Conservation (phyloP, 371 early-diverging fungal species). For the Amoeboaphelidium protococcarum region DNA sequence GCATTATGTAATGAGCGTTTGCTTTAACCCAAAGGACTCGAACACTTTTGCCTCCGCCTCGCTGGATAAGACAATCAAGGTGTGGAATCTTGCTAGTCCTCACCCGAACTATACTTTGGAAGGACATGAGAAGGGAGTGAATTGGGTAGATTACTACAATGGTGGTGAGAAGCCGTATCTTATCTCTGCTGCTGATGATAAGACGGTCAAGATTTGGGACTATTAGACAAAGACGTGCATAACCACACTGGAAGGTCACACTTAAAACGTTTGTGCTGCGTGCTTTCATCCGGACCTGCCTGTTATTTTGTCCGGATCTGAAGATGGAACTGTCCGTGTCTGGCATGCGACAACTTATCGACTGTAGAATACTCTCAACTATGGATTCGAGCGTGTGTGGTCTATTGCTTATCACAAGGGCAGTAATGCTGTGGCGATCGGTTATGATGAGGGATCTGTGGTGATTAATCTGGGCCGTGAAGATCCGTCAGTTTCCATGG, state of each 20-base stretch:
- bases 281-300: slow-evolving; percentile 93
- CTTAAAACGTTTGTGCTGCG: slow-evolving; percentile 82
- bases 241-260: slow-evolving; percentile 89
- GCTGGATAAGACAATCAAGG: slow-evolving; percentile 72
- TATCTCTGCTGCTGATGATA: slow-evolving; percentile 74
- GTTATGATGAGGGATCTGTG: slow-evolving; percentile 83
- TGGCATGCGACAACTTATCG: slow-evolving; percentile 96
- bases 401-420: slow-evolving; percentile 53
- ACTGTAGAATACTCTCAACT: slow-evolving; percentile 78
- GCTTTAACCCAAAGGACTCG: slow-evolving; percentile 85
- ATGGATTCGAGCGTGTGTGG: slow-evolving; percentile 91
- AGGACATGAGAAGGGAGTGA: slow-evolving; percentile 84
- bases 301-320: slow-evolving; percentile 81
- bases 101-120: slow-evolving; percentile 76
- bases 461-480: slow-evolving; percentile 79
- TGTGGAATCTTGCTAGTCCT: slow-evolving; percentile 57
- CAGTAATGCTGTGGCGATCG: slow-evolving; percentile 73
- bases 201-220: slow-evolving; percentile 68
- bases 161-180: slow-evolving; percentile 87
- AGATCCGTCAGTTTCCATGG: slow-evolving; percentile 92
- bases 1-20: slow-evolving; percentile 89
- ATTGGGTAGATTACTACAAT: slow-evolving; percentile 77
- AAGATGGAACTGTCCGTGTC: slow-evolving; percentile 87
- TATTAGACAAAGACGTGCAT: slow-evolving; percentile 96
- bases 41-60: slow-evolving; percentile 91